A percentile compares a stretch with the other conserved stretches of the same genome.
phyloP scores from a whole-genome alignment of 2,329 filamentous ascomycete genomes.

The Hymenoscyphus fraxineus region DNA sequence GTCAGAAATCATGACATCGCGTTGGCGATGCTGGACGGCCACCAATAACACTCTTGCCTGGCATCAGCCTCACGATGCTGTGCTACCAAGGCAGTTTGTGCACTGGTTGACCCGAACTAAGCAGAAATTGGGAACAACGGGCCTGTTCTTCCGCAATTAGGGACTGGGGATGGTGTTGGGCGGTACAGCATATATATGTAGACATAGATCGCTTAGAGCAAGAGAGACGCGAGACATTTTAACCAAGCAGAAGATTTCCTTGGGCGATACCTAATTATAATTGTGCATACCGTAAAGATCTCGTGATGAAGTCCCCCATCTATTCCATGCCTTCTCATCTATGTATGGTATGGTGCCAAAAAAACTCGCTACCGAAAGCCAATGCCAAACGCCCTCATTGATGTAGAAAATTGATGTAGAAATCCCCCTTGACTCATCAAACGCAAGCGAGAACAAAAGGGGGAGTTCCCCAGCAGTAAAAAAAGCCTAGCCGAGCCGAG shows the following conservation, averaged over 20 bases:
- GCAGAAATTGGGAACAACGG: slow-evolving; percentile 8
- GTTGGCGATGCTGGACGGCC: neutral
- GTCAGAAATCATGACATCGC: slow-evolving; percentile 1
- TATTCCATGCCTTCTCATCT: neutral
- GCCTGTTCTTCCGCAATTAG: slow-evolving; percentile 19
- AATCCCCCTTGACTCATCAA: neutral
- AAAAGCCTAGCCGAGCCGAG: neutral
- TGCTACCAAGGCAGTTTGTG: slow-evolving; percentile 7
- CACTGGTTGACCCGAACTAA: slow-evolving; percentile 14
- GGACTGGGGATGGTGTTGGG: neutral
- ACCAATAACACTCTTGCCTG: slow-evolving; percentile 4
- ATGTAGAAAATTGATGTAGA: neutral
- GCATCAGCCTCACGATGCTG: slow-evolving; percentile 15
- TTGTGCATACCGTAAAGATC: neutral
- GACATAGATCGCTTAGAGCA: slow-evolving; percentile 10
- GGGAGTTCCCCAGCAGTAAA: neutral
- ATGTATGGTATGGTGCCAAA: slow-evolving; percentile 3
- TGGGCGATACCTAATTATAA: neutral
- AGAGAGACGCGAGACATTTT: neutral
- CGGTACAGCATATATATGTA: slow-evolving; percentile 4
- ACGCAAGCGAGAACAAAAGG: slow-evolving; percentile 12
- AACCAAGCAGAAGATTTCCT: neutral
- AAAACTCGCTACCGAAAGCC: neutral
- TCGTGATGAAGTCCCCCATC: neutral
- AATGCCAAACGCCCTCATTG: neutral